Evolutionary conservation across 2,329 filamentous ascomycete species (phyloP).

Genomic region (Epichloe elymi): DNA sequence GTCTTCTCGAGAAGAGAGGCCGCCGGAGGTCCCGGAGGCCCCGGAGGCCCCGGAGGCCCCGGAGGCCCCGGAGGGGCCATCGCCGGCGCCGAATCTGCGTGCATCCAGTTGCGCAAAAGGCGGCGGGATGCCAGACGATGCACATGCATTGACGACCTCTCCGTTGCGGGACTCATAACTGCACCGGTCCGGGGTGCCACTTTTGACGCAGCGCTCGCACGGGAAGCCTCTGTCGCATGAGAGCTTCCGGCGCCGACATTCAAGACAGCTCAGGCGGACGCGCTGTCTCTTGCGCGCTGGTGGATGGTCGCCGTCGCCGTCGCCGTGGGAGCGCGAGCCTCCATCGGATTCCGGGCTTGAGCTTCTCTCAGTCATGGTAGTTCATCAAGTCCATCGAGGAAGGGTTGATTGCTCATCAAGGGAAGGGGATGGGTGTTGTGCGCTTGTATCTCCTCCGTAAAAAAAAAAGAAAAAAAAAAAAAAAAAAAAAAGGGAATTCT

Average conservation of each 20-base stretch:
- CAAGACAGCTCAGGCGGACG: constrained; percentile 45
- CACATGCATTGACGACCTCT: constrained; percentile 34
- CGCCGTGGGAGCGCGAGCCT: constrained; percentile 13
- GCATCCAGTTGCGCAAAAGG: constrained; percentile 29
- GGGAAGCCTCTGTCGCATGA: constrained; percentile 49
- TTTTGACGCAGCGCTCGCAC: constrained; percentile 49
- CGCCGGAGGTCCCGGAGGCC: too few species aligned
- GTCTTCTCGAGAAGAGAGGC: constrained; percentile 28
- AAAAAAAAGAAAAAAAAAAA: too few species aligned
- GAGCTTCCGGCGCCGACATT: constrained; percentile 47
- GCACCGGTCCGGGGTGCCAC: constrained; percentile 45
- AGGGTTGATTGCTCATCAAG: not conserved
- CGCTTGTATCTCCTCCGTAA: constrained; percentile 8
- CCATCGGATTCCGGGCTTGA: constrained; percentile 25
- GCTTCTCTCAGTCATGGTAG: constrained; percentile 20
- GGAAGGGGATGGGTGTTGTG: constrained; percentile 10
- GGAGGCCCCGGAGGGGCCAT: too few species aligned
- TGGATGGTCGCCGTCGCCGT: constrained; percentile 19
- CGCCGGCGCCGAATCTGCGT: constrained; percentile 23
- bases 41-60: too few species aligned
- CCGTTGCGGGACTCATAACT: constrained; percentile 45
- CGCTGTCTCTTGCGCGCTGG: constrained; percentile 44
- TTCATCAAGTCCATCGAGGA: too few species aligned
- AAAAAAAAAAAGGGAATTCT: constrained; percentile 14
- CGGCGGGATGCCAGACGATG: constrained; percentile 31